phyloP scores from a whole-genome alignment of 768 basidiomycete species.

The Termitomyces sp. region DNA sequence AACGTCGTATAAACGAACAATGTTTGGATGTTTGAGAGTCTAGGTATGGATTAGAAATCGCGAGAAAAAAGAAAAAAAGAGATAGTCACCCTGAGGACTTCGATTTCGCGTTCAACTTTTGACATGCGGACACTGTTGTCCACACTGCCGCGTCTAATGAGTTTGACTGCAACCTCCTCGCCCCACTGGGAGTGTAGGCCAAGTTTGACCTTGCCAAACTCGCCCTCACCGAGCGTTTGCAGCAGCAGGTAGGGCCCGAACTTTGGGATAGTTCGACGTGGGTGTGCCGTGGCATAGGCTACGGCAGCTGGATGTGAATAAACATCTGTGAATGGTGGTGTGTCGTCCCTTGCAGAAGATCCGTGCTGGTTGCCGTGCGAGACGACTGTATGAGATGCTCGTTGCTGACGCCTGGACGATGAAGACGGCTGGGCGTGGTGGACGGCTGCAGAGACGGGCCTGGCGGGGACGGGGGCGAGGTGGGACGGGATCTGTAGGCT shows the following conservation, averaged over 20 bases:
- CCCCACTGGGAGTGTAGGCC: conserved; percentile 92
- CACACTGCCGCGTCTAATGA: conserved; percentile 91
- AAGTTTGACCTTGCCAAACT: conserved; percentile 99
- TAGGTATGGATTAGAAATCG: conserved; percentile 32
- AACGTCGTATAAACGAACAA: conserved; percentile 96
- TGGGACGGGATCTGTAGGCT: conserved; percentile 30
- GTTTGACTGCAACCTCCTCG: conserved; percentile 98
- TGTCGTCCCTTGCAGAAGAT: conserved; percentile 39
- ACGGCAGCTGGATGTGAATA: conserved; percentile 84
- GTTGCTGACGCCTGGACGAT: conserved; percentile 51
- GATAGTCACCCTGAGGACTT: conserved; percentile 82
- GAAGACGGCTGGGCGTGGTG: conserved; percentile 48
- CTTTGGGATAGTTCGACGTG: conserved; percentile 82
- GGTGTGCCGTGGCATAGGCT: conserved; percentile 81
- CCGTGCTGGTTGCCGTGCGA: conserved; percentile 36
- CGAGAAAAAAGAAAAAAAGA: not conserved
- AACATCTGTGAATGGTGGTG: conserved; percentile 62
- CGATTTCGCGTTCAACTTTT: conserved; percentile 97
- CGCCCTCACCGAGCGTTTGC: conserved; percentile 96
- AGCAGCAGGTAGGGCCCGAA: conserved; percentile 96
- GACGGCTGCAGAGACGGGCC: conserved; percentile 62
- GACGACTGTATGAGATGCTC: conserved; percentile 72
- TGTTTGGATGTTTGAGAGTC: conserved; percentile 96
- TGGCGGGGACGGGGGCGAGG: conserved; percentile 40
- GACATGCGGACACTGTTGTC: conserved; percentile 84